Base-by-base conservation (phyloP, 139 green algal species). In the Volvox africanus region DNA sequence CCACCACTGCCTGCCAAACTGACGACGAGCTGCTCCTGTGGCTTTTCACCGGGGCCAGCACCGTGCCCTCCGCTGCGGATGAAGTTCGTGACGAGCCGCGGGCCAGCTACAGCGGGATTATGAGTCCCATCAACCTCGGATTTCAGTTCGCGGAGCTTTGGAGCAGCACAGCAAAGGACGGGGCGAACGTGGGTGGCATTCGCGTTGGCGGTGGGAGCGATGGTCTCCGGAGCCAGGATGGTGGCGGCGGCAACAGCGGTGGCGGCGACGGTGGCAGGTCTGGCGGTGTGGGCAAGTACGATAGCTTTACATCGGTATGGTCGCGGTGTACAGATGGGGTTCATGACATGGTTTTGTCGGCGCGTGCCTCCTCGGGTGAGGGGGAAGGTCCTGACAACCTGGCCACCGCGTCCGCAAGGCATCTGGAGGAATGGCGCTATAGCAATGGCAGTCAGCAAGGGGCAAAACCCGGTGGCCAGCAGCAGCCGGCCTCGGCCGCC, bases 281-380 rank as follows among this genome's bases (percentile, higher is more conserved):
- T 2, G 82, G 82, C 30, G 82, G 82, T 1, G 65, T 88, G 11
- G 65, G 82, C 65, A 88, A 88, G 65, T 80, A 80, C 65, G 82
- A 88, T 67, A 80, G 65, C 33, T 88, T 88, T 36, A 88, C 82
- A 32, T 88, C 82, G 32, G 82, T 88, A 0, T 88, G 82, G 82
- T 88, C 82, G 0, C 82, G 82, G 9, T 73, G 35, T 36, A 36
- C 22, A 3, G 20, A 11, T 26, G 65, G 78, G 30, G 9, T 3
- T 30, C 9, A 71, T 28, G 55, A 26, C 44, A 21, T 2, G 33
- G 18, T 26, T 36, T 12, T 26, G 80, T 87, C 61, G 18, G 20
- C n/a, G n/a, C 55, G 81, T 28, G 61, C 30, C 5, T 69, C n/a
- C 22, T 26, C 24, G 30, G 65, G 3, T 6, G 82, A 32, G 18